These are phyloP conservation scores for Cladosporium sphaerospermum DNA, from an alignment of 2,329 filamentous ascomycete species.

Conservation along the genomic window DNA sequence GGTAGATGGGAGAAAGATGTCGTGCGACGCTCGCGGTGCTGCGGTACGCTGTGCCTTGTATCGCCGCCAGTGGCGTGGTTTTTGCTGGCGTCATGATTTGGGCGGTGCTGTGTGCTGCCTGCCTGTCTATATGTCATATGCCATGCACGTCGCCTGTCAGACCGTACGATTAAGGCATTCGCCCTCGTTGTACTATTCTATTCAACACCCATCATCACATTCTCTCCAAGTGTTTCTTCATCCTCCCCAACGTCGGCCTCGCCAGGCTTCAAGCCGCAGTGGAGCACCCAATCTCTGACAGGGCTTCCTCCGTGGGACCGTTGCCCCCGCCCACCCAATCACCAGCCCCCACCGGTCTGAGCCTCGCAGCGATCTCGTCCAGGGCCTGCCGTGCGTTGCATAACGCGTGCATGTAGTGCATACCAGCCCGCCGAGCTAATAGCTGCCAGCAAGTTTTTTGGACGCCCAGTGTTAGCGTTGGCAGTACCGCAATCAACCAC, in stretches of 20 bases:
- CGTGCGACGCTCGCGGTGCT: too few relatives aligned
- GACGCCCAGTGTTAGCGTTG: neutral
- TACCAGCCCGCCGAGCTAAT: neutral
- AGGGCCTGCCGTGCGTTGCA: constrained; percentile 4
- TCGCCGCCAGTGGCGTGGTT: neutral
- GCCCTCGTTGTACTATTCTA: too few relatives aligned
- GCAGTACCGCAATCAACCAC: too few relatives aligned
- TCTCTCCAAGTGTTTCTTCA: constrained; percentile 2
- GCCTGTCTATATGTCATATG: too few relatives aligned
- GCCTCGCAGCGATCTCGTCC: constrained; percentile 1
- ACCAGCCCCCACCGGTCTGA: neutral
- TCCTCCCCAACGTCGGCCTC: too few relatives aligned
- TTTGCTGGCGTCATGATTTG: constrained; percentile 7
- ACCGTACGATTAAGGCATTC: too few relatives aligned
- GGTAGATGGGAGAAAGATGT: too few relatives aligned
- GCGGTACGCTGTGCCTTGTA: too few relatives aligned
- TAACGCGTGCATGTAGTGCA: neutral
- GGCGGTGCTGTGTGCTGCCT: neutral
- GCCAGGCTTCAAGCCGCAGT: neutral
- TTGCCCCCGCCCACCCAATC: neutral
- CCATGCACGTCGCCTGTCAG: too few relatives aligned
- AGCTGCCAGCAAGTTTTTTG: constrained; percentile 1
- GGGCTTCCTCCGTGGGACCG: neutral
- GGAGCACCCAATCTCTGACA: constrained; percentile 2
- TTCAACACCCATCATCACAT: too few relatives aligned